Evolutionary conservation across 2,329 filamentous ascomycete species (phyloP).

Genomic region (Hypoxylon rubiginosum): DNA sequence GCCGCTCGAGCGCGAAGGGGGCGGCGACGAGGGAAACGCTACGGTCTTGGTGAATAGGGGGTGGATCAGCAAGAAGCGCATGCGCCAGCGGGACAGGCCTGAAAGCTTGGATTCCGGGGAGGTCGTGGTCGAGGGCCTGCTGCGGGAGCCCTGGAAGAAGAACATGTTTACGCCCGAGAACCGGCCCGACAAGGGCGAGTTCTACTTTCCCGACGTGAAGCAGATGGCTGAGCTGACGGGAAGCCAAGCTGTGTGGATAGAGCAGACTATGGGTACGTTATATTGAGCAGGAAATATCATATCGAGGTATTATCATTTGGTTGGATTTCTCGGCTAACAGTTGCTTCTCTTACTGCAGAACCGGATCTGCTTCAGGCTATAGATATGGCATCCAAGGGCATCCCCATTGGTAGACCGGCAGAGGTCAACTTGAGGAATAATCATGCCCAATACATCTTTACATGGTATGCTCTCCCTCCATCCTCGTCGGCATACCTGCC

Average conservation of each 20-base stretch:
- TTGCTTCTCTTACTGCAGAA: constrained; percentile 62
- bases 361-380: constrained; percentile 83
- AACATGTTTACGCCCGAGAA: constrained; percentile 98
- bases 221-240: constrained; percentile 90
- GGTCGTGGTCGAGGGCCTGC: constrained; percentile 84
- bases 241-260: constrained; percentile 92
- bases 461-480: constrained; percentile 84
- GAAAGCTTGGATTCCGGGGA: constrained; percentile 77
- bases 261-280: constrained; percentile 87
- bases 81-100: constrained; percentile 73
- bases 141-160: constrained; percentile 94
- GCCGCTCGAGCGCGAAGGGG: constrained; percentile 82
- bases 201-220: constrained; percentile 93
- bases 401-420: constrained; percentile 88
- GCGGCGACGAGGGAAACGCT: constrained; percentile 57
- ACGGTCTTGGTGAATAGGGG: constrained; percentile 91
- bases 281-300: not conserved
- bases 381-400: constrained; percentile 81
- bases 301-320: constrained; percentile 25
- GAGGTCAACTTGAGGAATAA: constrained; percentile 97
- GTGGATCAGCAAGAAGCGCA: constrained; percentile 87
- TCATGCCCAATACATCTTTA: constrained; percentile 98
- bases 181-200: constrained; percentile 83
- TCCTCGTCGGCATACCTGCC: not conserved
- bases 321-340: constrained; percentile 39